These are phyloP conservation scores for Gremmenia infestans DNA, from an alignment of 2,329 filamentous ascomycete species.

Conservation along the genomic window DNA sequence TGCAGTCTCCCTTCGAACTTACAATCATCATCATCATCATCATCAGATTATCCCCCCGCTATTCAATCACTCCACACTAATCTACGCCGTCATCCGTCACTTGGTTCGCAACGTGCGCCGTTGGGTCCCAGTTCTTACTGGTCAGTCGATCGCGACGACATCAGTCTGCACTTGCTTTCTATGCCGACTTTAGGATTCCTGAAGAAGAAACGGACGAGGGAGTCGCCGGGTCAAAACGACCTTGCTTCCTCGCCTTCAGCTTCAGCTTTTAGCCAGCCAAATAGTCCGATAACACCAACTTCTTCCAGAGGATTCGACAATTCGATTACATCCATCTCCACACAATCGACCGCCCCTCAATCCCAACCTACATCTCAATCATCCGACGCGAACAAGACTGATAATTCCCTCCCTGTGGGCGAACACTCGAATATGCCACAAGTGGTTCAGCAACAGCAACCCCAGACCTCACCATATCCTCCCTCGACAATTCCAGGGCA, in stretches of 20 bases:
- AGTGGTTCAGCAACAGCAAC: slow-evolving; percentile 31
- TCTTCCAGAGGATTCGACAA: slow-evolving; percentile 45
- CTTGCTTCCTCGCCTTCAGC: slow-evolving; percentile 63
- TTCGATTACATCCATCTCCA: slow-evolving; percentile 36
- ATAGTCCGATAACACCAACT: slow-evolving; percentile 57
- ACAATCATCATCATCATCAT: neutral
- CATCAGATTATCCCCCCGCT: slow-evolving; percentile 3
- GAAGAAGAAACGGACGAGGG: slow-evolving; percentile 98
- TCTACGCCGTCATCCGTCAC: slow-evolving; percentile 13
- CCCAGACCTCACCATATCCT: slow-evolving; percentile 26
- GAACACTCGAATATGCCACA: slow-evolving; percentile 31
- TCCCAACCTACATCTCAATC: slow-evolving; percentile 25
- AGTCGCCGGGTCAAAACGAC: slow-evolving; percentile 65
- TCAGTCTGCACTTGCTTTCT: slow-evolving; percentile 27
- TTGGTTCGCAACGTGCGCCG: slow-evolving; percentile 23
- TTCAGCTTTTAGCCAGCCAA: slow-evolving; percentile 60
- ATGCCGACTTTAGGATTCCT: slow-evolving; percentile 97
- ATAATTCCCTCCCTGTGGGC: slow-evolving; percentile 27
- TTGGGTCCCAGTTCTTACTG: slow-evolving; percentile 17
- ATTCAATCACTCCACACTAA: slow-evolving; percentile 4
- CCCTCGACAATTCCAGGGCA: slow-evolving; percentile 17
- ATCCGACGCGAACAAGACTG: slow-evolving; percentile 23
- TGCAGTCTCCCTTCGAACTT: neutral
- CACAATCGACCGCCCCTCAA: slow-evolving; percentile 32
- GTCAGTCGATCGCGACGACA: slow-evolving; percentile 25